These are phyloP conservation scores for Colletotrichum tamarilloi DNA, from an alignment of 2,329 filamentous ascomycete species.

Conservation along the genomic window DNA sequence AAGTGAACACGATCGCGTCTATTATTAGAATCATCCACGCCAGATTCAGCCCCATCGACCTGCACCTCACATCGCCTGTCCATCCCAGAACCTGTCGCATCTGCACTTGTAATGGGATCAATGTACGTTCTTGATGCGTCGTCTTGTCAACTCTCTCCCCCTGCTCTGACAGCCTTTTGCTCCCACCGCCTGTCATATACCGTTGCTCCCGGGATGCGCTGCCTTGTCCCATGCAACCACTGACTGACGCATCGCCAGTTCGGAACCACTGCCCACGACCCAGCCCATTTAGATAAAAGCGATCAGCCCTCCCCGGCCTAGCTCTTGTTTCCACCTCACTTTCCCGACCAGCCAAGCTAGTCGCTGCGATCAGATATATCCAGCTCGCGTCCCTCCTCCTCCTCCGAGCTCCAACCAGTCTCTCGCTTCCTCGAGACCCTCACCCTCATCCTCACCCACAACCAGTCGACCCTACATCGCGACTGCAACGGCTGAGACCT, in stretches of 20 bases:
- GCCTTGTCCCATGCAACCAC: slow-evolving; percentile 4
- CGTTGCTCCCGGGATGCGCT: slow-evolving; percentile 26
- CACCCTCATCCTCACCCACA: background rate
- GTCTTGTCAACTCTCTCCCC: slow-evolving; percentile 20
- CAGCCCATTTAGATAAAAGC: slow-evolving; percentile 35
- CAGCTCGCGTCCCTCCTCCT: slow-evolving; percentile 3
- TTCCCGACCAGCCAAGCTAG: slow-evolving; percentile 29
- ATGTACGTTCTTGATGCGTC: slow-evolving; percentile 36
- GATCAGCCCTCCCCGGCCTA: slow-evolving; percentile 24
- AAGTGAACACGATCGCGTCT: slow-evolving; percentile 58
- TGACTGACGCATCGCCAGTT: slow-evolving; percentile 33
- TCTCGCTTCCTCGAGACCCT: slow-evolving; percentile 2
- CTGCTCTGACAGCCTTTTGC: slow-evolving; percentile 16
- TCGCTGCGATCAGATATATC: slow-evolving; percentile 14
- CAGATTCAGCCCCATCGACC: slow-evolving; percentile 62
- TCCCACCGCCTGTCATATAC: slow-evolving; percentile 17
- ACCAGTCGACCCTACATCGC: slow-evolving; percentile 17
- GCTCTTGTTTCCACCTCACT: slow-evolving; percentile 24
- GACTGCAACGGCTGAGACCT: slow-evolving; percentile 29
- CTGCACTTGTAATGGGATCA: slow-evolving; percentile 37
- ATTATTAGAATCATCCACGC: slow-evolving; percentile 64
- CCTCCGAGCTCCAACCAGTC: slow-evolving; percentile 25
- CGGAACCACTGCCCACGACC: slow-evolving; percentile 21
- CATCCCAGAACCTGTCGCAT: slow-evolving; percentile 38
- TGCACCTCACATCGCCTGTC: slow-evolving; percentile 48